Evolutionary conservation across 2,329 filamentous ascomycete species (phyloP).

Genomic region (Emydomyces testavorans): DNA sequence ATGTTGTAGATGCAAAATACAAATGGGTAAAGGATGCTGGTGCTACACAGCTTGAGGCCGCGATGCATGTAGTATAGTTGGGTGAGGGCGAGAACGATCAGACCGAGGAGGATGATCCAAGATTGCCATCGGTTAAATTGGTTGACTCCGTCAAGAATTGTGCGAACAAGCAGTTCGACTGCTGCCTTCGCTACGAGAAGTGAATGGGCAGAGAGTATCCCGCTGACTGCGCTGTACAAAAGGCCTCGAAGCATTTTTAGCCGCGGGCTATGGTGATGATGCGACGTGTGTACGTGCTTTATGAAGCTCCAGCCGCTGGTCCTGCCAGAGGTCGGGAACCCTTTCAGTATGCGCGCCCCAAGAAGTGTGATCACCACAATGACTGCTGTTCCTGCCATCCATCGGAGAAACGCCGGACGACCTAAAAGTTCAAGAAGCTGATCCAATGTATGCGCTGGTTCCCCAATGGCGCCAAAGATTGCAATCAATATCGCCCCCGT

Average conservation of each 20-base stretch:
- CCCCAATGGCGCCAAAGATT: conserved; percentile 83
- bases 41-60: conserved; percentile 87
- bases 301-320: conserved; percentile 20
- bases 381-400: conserved; percentile 72
- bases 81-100: conserved; percentile 69
- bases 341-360: conserved; percentile 40
- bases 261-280: conserved; percentile 43
- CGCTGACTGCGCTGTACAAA: conserved; percentile 78
- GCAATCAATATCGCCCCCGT: conserved; percentile 83
- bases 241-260: conserved; percentile 71
- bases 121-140: conserved; percentile 94
- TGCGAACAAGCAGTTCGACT: conserved; percentile 82
- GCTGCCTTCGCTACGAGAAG: conserved; percentile 91
- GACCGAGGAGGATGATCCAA: conserved; percentile 75
- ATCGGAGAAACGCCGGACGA: conserved; percentile 65
- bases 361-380: conserved; percentile 59
- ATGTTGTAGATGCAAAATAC: conserved; percentile 99
- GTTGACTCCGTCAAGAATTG: conserved; percentile 72
- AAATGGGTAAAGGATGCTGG: conserved; percentile 87
- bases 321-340: conserved; percentile 25
- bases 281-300: conserved; percentile 23
- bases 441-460: conserved; percentile 75
- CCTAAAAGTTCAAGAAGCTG: conserved; percentile 69
- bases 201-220: conserved; percentile 85
- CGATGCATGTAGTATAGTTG: conserved; percentile 94